Conservation (phyloP, 2,329 filamentous ascomycete genomes). For the Dothiorella sarmentorum region DNA sequence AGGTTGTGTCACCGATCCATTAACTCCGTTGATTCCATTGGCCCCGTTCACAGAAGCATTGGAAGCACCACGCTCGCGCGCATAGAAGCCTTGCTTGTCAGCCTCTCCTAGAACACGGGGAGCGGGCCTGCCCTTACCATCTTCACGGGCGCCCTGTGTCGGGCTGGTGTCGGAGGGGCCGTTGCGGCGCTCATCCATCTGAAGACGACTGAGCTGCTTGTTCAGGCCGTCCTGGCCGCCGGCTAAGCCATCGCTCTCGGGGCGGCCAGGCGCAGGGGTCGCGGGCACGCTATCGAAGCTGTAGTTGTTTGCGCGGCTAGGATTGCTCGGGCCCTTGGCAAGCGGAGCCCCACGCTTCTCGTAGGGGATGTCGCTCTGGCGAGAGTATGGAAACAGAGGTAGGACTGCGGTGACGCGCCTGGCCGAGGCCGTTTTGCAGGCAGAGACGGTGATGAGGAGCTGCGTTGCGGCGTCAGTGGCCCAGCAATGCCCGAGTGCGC, state of each 20-base stretch:
- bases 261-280: constrained; percentile 71
- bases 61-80: constrained; percentile 23
- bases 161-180: constrained; percentile 24
- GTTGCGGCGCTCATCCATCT: constrained; percentile 56
- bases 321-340: constrained; percentile 57
- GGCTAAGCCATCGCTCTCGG: constrained; percentile 61
- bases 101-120: constrained; percentile 29
- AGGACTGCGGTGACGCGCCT: constrained; percentile 90
- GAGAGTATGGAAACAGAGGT: constrained; percentile 92
- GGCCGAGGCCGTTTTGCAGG: constrained; percentile 91
- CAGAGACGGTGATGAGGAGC: constrained; percentile 95
- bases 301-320: constrained; percentile 51
- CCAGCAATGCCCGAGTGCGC: constrained; percentile 11
- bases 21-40: constrained; percentile 50
- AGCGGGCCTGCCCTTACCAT: constrained; percentile 2
- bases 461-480: constrained; percentile 15
- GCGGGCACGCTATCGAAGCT: constrained; percentile 91
- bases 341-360: constrained; percentile 92
- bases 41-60: constrained; percentile 49
- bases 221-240: constrained; percentile 69
- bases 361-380: constrained; percentile 94
- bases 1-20: constrained; percentile 42
- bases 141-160: constrained; percentile 1
- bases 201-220: constrained; percentile 68
- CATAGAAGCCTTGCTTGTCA: constrained; percentile 23